Evolutionary conservation across 148 eudicot genomes (phyloP), one percentile per base, ranked within the genome.

Genomic region (Rhododendron vialii): DNA sequence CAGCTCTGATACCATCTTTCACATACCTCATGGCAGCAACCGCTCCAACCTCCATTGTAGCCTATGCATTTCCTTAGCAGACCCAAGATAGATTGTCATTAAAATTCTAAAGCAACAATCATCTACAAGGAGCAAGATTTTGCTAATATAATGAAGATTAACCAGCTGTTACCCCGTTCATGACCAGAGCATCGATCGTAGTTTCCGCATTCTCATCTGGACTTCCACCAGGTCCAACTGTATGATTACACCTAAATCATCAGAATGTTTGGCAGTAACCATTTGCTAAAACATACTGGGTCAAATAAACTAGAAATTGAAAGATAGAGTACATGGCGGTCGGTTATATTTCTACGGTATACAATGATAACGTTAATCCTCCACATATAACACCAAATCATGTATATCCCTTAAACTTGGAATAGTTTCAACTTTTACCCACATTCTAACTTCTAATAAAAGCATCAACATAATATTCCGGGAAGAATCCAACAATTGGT

Each of bases 221-320:
- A 89, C 99, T 96, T 82, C 99, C 99, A 88, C 99, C 98, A 78
- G 99, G 99, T 74, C 99, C 99, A 92, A 96, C 99, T 96, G 94
- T 81, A 84, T 65, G 43, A 80, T 35, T 47, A 77, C 26, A 63
- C 76, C 43, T 9, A 33, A 55, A 59, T 55, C 12, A 41, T 84
- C 84, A 84, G 82, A 18, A 59, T n/a, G 26, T 33, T 28, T 63
- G 14, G 22, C 50, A 28, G 28, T 50, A 12, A 18, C 22, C 30
- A 51, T 35, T 43, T 15, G 22, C 76, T 9, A 74, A 84, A 84
- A 73, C 33, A 71, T 12, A 2, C 13, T 65, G 76, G 50, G 69
- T 57, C 33, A 36, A 84, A 69, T 0, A 43, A 65, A 83, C 51
- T 28, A 7, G n/a, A 45, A 48, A 18, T 28, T 65, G 14, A 33